A percentile compares a stretch with the other conserved stretches of the same genome.
Evolutionary conservation across 2,329 filamentous ascomycete genomes (phyloP).

Genomic region (Colletotrichum gigasporum): DNA sequence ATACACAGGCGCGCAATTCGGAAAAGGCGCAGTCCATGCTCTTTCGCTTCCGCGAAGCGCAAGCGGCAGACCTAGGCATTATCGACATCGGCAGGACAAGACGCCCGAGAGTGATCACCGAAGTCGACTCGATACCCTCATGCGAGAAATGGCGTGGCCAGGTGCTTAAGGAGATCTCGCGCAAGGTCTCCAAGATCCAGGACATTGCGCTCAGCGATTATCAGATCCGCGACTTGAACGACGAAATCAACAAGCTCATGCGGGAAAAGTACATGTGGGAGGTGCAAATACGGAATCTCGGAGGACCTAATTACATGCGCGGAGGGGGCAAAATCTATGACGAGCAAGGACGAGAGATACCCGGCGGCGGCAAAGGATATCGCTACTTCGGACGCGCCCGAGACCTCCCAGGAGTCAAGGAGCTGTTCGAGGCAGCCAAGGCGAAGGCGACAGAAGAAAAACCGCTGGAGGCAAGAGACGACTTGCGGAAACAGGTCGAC

Average conservation of each 20-base stretch:
- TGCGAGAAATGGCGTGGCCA: conserved; percentile 99
- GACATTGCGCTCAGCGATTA: conserved; percentile 92
- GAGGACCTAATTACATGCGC: conserved; percentile 97
- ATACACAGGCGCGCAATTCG: conserved; percentile 85
- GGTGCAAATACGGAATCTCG: conserved; percentile 91
- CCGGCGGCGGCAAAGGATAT: conserved; percentile 86
- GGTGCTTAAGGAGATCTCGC: conserved; percentile 94
- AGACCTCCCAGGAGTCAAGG: conserved; percentile 94
- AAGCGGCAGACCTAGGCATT: conserved; percentile 95
- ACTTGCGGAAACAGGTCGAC: conserved; percentile 81
- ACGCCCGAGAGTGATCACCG: conserved; percentile 90
- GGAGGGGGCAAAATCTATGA: conserved; percentile 76
- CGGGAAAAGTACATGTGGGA: conserved; percentile 99
- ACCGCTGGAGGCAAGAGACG: conserved; percentile 73
- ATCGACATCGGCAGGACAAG: conserved; percentile 91
- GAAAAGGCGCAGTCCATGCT: conserved; percentile 99
- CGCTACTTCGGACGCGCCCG: conserved; percentile 91
- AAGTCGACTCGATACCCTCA: conserved; percentile 81
- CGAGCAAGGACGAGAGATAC: conserved; percentile 76
- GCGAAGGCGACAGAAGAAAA: conserved; percentile 66
- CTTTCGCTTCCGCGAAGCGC: conserved; percentile 97
- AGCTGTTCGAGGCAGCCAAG: conserved; percentile 84
- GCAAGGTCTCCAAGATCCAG: conserved; percentile 96
- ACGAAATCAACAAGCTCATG: conserved; percentile 99
- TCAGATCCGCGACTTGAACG: conserved; percentile 97